phyloP scores from a whole-genome alignment of 2,329 filamentous ascomycete genomes.

The Talaromyces marneffei region DNA sequence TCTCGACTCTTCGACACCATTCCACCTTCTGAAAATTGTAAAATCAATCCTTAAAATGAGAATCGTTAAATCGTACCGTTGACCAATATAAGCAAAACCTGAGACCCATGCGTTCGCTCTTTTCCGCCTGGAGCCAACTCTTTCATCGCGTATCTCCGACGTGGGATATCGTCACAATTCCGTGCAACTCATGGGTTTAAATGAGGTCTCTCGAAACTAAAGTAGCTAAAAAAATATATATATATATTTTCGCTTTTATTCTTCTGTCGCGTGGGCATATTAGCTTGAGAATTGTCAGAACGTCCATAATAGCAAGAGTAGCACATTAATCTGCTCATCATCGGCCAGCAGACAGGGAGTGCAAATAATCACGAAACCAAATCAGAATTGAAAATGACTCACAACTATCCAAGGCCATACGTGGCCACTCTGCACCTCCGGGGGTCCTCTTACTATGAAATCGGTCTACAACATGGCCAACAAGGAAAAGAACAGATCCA shows the following conservation, averaged over 20 bases:
- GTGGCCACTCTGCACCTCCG: neutral
- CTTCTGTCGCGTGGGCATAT: neutral
- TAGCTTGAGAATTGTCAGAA: neutral
- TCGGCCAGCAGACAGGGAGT: neutral
- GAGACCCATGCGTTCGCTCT: neutral
- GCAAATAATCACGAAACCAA: neutral
- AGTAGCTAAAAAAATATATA: too few relatives aligned
- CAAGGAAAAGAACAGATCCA: neutral
- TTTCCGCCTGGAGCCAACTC: neutral
- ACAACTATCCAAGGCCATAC: neutral
- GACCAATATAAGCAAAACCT: neutral
- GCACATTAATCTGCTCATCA: too few relatives aligned
- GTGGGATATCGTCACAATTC: neutral
- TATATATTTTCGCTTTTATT: neutral
- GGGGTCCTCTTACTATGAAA: neutral
- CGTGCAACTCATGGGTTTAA: neutral
- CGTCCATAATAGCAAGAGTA: neutral
- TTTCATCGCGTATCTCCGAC: neutral
- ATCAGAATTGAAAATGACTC: neutral
- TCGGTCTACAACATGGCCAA: constrained; percentile 3
- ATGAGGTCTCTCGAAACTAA: neutral
- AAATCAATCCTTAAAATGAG: too few relatives aligned
- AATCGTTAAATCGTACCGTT: neutral
- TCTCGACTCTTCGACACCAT: too few relatives aligned
- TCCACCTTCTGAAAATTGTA: too few relatives aligned